These are phyloP conservation scores for Salix purpurea DNA, from an alignment of 345 rosid species.

Conservation along the genomic window DNA sequence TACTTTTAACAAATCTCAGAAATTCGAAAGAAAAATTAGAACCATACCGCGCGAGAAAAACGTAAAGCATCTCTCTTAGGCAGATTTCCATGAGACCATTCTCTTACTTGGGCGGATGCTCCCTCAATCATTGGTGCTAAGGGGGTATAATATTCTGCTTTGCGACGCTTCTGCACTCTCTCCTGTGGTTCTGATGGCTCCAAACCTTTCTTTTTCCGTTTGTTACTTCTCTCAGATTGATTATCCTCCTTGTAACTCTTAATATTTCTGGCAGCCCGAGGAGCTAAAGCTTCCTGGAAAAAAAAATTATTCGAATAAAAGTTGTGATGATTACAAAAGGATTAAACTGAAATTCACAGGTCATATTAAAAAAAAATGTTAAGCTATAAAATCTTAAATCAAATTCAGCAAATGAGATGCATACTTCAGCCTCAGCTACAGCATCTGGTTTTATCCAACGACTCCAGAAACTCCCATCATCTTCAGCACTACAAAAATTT, in stretches of 20 bases:
- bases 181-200: conserved; percentile 62
- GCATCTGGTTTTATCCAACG: conserved; percentile 99
- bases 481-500: conserved; percentile 80
- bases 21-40: background rate
- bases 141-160: conserved; percentile 61
- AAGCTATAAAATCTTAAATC: background rate
- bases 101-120: conserved; percentile 91
- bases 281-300: conserved; percentile 77
- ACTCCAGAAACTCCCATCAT: conserved; percentile 99
- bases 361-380: background rate
- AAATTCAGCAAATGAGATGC: conserved; percentile 13
- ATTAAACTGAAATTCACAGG: background rate
- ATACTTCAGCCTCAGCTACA: conserved; percentile 80
- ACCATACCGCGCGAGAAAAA: conserved; percentile 84
- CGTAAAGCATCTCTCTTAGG: conserved; percentile 94
- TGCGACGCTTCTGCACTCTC: conserved; percentile 75
- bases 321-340: background rate
- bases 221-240: conserved; percentile 65
- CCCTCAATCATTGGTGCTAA: conserved; percentile 79
- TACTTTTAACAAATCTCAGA: background rate
- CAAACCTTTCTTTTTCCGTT: conserved; percentile 83
- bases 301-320: background rate
- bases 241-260: conserved; percentile 90
- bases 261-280: conserved; percentile 90
- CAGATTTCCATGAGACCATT: conserved; percentile 93